Percentiles rank a stretch among this genome's conserved stretches.
phyloP scores from a whole-genome alignment of 148 eudicot genomes.

The Fagopyrum tataricum region DNA sequence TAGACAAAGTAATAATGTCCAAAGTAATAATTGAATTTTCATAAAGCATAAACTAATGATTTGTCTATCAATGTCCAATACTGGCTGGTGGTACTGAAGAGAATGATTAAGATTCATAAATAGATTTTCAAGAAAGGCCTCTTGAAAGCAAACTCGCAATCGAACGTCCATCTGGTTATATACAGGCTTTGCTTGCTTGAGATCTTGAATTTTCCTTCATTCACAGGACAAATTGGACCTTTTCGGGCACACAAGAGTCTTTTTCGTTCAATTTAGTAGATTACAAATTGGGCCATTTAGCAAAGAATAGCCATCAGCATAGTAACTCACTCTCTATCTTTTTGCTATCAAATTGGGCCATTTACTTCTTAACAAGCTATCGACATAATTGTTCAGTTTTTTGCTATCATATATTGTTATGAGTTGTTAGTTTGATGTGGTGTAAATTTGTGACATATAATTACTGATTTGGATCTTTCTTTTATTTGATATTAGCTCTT shows the following conservation, averaged over 20 bases:
- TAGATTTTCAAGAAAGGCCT: background rate
- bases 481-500: no score
- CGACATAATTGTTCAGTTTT: no score
- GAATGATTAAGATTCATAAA: conserved; percentile 64
- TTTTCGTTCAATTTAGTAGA: background rate
- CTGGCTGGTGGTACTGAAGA: conserved; percentile 69
- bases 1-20: no score
- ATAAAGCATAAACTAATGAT: no score
- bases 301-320: background rate
- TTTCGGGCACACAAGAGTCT: conserved; percentile 2
- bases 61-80: no score
- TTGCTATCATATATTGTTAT: no score
- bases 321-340: background rate
- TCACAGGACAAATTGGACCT: conserved; percentile 1
- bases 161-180: background rate
- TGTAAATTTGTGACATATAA: no score
- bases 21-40: no score
- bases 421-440: no score
- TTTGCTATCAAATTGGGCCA: no score
- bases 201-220: background rate
- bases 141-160: background rate
- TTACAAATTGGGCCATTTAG: background rate
- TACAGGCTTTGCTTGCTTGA: background rate
- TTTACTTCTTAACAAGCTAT: no score
- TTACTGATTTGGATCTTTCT: no score